Conservation (phyloP, 208 protist genomes). For the Crithidia sp. region DNA sequence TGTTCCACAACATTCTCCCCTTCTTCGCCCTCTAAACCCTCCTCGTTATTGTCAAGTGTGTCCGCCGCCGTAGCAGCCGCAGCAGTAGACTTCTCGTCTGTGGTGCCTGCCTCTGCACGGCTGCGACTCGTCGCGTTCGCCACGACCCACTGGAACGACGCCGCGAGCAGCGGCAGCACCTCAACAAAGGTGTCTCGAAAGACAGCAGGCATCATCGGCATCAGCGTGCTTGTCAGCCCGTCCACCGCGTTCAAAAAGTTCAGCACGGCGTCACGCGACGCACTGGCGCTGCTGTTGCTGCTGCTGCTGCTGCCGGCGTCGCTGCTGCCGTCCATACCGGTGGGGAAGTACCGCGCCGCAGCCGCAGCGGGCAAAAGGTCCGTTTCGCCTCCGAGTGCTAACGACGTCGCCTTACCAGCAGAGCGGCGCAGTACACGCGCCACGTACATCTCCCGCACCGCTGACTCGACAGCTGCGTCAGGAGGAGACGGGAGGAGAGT, state of each 20-base stretch:
- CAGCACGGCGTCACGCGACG: constrained; percentile 49
- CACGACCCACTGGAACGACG: constrained; percentile 76
- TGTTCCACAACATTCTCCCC: background rate
- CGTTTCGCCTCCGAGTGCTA: background rate
- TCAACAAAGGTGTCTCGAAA: constrained; percentile 76
- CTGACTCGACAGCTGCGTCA: constrained; percentile 8
- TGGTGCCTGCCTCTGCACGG: background rate
- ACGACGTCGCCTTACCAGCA: background rate
- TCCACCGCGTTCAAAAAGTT: constrained; percentile 81
- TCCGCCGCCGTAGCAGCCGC: background rate
- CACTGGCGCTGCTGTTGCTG: background rate
- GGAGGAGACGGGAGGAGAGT: constrained; percentile 21
- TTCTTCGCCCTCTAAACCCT: background rate
- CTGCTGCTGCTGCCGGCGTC: too few relatives aligned
- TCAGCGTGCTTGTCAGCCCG: constrained; percentile 63
- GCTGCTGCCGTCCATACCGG: background rate
- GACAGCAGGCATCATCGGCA: constrained; percentile 71
- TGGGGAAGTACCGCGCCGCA: constrained; percentile 26
- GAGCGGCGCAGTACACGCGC: constrained; percentile 18
- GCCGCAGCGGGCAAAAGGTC: background rate
- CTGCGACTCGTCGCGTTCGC: constrained; percentile 48
- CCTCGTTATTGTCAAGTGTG: background rate
- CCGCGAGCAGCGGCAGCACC: constrained; percentile 74
- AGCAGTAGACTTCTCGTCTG: background rate
- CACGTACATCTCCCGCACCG: constrained; percentile 25